Evolutionary conservation across 495 filamentous ascomycete genomes (phyloP).

Genomic region (Talaromyces wortmannii): DNA sequence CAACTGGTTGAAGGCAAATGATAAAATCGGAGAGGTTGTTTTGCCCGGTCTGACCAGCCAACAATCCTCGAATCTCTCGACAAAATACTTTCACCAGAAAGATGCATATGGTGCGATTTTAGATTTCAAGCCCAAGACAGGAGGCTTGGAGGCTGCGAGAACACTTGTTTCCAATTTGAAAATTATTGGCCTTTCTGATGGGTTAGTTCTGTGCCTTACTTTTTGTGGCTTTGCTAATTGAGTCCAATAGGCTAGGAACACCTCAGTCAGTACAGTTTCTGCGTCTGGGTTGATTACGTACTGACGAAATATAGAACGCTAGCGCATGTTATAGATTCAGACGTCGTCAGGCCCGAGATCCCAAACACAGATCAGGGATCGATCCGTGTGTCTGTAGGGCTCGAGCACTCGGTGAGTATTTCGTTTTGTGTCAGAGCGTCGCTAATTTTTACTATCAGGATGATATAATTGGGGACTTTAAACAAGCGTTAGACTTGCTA

Average conservation of each 20-base stretch:
- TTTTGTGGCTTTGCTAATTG: background rate
- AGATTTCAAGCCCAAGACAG: slow-evolving; percentile 78
- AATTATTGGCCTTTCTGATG: slow-evolving; percentile 72
- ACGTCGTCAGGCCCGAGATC: slow-evolving; percentile 64
- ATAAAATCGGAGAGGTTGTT: slow-evolving; percentile 84
- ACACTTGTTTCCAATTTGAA: slow-evolving; percentile 78
- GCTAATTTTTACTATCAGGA: slow-evolving; percentile 17
- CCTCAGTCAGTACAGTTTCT: slow-evolving; percentile 36
- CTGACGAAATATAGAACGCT: slow-evolving; percentile 73
- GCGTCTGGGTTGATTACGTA: slow-evolving; percentile 12
- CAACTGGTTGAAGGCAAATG: slow-evolving; percentile 74
- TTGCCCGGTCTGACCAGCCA: slow-evolving; percentile 83
- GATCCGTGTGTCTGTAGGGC: slow-evolving; percentile 82
- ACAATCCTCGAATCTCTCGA: slow-evolving; percentile 59
- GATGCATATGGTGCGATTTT: slow-evolving; percentile 76
- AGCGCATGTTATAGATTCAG: slow-evolving; percentile 81
- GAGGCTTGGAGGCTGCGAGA: slow-evolving; percentile 58
- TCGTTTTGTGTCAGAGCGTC: too few species aligned
- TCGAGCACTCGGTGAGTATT: slow-evolving; percentile 62
- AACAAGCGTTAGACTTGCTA: slow-evolving; percentile 61
- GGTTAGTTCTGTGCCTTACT: slow-evolving; percentile 6
- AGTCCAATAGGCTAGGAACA: background rate
- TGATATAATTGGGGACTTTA: slow-evolving; percentile 82
- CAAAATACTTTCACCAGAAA: slow-evolving; percentile 62
- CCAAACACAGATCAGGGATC: slow-evolving; percentile 78